Base-by-base conservation (phyloP, 2,329 filamentous ascomycete genomes). In the Leptographium radiaticola region DNA sequence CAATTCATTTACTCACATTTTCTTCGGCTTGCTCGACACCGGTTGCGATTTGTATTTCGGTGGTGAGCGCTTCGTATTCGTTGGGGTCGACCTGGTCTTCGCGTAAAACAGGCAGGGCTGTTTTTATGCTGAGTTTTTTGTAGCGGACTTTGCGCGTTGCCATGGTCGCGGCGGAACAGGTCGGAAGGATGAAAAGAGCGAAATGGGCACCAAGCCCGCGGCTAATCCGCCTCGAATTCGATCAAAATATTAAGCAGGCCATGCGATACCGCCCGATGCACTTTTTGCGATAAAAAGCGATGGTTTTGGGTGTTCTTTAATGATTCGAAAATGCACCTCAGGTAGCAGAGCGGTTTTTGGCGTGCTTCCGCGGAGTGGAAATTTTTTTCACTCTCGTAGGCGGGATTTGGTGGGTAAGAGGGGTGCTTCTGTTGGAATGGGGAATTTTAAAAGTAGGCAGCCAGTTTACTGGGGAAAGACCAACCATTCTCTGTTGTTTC, bases 1-100 rank as follows among this genome's bases (percentile, higher is more conserved):
- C 57, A 36, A 31, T 31, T 40, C 57, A 62, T 61, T 59, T 61
- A 87, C 89, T 82, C 72, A 96, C 93, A 74, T 91, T 91, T 81
- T 97, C 90, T 73, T 98, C 93, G 60, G 84, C 87, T 68, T 95
- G 90, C 71, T 98, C 93, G 63, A 98, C 93, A 71, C 93, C 93
- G 61, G 90, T 96, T 67, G 93, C 89, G 67, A 96, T 89, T 84
- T 88, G 72, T 77, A 82, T 75, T 80, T 87, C 79, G 67, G 86
- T 85, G 62, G 86, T 86, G 67, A 91, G 83, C 64, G 87, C 81
- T 71, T 95, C 88, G 70, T 96, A 95, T 70, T 89, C 81, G 65
- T 77, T 80, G 66, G 85, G 77, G 67, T 96, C 89, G 71, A 97
- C 86, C 67, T 97, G 87, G 70, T 89, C 79, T 73, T 97, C 91